Evolutionary conservation across 2,329 filamentous ascomycete genomes (phyloP), one percentile per base, ranked within the genome.

Genomic region (Xylariales sp.): DNA sequence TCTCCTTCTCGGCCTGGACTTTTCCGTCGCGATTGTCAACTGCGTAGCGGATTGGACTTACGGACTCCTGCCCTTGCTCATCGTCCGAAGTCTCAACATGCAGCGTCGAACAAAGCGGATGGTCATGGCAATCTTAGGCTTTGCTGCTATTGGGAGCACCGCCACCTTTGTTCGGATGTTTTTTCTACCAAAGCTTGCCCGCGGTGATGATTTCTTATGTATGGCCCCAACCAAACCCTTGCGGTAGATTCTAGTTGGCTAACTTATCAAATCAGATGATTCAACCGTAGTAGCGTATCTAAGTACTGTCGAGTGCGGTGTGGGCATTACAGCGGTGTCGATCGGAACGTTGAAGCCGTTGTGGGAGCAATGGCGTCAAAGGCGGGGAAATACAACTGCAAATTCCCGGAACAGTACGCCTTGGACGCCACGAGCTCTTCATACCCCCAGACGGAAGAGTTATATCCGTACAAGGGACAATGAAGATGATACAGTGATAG

Each of bases 61-160:
- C 18, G 55, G 53, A 10, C 51, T 48, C 5, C 49, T 49, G 3
- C 56, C 56, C 1, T 55, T 56, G 37, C 58, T 59, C 34, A 49
- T 59, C 4, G 33, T 60, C 1, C 33, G 40, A 13, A 42, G 43
- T 0, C 14, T 59, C 1, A 53, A 57, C 29, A 57, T 59, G 50
- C 41, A 47, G 1, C 42, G 35, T 4, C 39, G 49, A 0, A 42
- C 43, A 16, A 57, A 57, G 33, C 32, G 46, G 19, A 42, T 30
- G 10, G 13, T 47, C 11, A 16, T 40, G 23, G 13, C 15, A 10
- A 20, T 47, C 7, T 33, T 47, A 7, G 34, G 32, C 2, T 33
- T 47, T 12, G 45, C 40, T 11, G 23, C 34, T 6, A 15, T 43
- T 18, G 30, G 30, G 10, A 33, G 30, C 30, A 33, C 30, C 6